Percentiles rank a stretch among this genome's conserved stretches.
Evolutionary conservation across 2,329 filamentous ascomycete species (phyloP).

Genomic region (Dothideomycetes sp.): DNA sequence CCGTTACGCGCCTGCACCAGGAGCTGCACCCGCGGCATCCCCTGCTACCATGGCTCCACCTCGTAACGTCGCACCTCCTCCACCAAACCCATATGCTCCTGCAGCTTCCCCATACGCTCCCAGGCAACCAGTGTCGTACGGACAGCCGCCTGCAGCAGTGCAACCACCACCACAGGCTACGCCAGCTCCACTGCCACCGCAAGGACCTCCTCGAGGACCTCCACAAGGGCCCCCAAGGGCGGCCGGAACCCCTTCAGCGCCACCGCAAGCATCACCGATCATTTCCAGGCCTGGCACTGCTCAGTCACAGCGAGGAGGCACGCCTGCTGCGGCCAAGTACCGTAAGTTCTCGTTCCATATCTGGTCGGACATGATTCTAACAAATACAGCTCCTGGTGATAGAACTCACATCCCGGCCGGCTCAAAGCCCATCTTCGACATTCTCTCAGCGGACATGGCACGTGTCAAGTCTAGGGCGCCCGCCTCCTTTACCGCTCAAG

Average conservation of each 20-base stretch:
- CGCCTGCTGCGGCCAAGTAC: conserved; percentile 51
- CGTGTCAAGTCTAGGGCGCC: conserved; percentile 80
- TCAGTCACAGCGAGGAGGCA: conserved; percentile 36
- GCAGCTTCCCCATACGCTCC: conserved; percentile 2
- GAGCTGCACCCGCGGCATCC: conserved; percentile 37
- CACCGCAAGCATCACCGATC: conserved; percentile 31
- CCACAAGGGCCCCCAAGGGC: conserved; percentile 37
- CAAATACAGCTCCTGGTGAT: conserved; percentile 47
- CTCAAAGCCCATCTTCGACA: conserved; percentile 69
- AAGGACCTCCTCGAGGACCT: conserved; percentile 29
- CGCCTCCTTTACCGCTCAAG: conserved; percentile 73
- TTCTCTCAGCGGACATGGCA: conserved; percentile 75
- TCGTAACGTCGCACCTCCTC: conserved; percentile 30
- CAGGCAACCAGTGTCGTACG: conserved; percentile 23
- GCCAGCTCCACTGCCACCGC: conserved; percentile 28
- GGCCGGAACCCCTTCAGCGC: conserved; percentile 35
- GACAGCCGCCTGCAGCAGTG: conserved; percentile 29
- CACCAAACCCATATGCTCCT: conserved; percentile 29
- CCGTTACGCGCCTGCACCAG: conserved; percentile 60
- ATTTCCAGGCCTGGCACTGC: conserved; percentile 35
- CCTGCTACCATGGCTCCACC: conserved; percentile 24
- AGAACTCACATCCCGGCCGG: conserved; percentile 74
- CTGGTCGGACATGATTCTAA: not conserved
- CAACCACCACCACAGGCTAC: conserved; percentile 25
- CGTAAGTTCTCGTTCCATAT: conserved; percentile 39